Evolutionary conservation across 805 yeast species (phyloP), one percentile per base, ranked within the genome.

Genomic region (Cyberlindnera euphorbiiphila): DNA sequence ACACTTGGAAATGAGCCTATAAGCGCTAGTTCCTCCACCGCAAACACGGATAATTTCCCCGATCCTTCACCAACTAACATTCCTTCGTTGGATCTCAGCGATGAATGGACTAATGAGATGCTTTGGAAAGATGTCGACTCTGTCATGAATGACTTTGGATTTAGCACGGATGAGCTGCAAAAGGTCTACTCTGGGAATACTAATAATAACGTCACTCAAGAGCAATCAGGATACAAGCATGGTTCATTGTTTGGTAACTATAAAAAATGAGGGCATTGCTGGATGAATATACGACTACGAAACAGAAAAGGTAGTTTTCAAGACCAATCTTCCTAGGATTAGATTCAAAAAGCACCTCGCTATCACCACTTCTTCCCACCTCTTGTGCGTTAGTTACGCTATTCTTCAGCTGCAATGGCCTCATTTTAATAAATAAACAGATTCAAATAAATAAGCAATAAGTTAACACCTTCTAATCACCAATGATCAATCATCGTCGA

Each of bases 81-180:
- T 16, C 53, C 55, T 41, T 39, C 56, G 1, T 43, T 62, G 43
- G 69, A 63, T 18, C 54, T 57, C 10, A 60, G 61, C 53, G 71
- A 65, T 41, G 66, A 65, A 31, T 66, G 71, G 71, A 61, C 64
- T 14, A 62, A 63, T 14, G 71, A 66, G 25, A 56, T 63, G 54
- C 61, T 67, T 2, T 68, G 71, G 88, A 83, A 81, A 53, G 94
- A 87, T 54, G 89, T 87, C 20, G 95, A 86, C 47, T 70, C 85
- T 32, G 84, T 87, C 41, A 85, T 87, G 95, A 85, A 84, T 54
- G 95, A 86, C 54, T 87, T 86, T 61, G 96, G 96, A 5, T 87
- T 87, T 65, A 85, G 84, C 47, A 78, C 86, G 12, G 57, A 49
- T 25, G 52, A 49, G 29, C 23, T 44, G 21, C 39, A 41, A 18